These are phyloP conservation scores for Colletotrichum gloeosporioides DNA, from an alignment of 2,329 filamentous ascomycete species.

Conservation along the genomic window DNA sequence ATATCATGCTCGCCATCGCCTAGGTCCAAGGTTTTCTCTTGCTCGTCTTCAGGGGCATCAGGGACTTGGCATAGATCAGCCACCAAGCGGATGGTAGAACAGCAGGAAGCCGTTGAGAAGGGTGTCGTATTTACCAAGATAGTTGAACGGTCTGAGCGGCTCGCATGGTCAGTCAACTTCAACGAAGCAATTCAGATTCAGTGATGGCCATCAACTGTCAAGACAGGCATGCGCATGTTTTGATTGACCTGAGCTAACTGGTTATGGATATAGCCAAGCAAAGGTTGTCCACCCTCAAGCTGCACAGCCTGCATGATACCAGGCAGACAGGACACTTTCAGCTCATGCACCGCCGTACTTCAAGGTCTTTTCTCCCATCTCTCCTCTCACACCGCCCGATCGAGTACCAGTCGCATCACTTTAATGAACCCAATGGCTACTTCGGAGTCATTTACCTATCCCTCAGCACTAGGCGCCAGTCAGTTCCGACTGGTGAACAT, in stretches of 20 bases:
- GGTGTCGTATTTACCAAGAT: not conserved
- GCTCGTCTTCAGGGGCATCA: accelerated
- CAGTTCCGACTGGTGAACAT: not conserved
- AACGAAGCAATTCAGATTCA: not conserved
- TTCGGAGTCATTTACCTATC: not conserved
- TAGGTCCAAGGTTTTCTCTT: not conserved
- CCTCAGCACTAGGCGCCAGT: not conserved
- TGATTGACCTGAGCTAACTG: not conserved
- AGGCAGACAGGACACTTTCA: not conserved
- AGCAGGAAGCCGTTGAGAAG: not conserved
- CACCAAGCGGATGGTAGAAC: not conserved
- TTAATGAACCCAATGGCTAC: accelerated
- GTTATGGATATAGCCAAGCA: not conserved
- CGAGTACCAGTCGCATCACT: not conserved
- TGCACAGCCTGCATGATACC: not conserved
- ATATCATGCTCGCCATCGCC: not conserved
- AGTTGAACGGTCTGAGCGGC: accelerated
- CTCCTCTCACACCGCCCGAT: not conserved
- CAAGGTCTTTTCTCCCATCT: not conserved
- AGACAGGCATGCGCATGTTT: not conserved
- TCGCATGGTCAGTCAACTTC: not conserved
- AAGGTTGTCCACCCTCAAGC: too few relatives aligned
- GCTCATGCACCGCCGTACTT: not conserved
- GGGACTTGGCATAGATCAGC: accelerated
- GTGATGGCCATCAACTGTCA: not conserved